Conservation (phyloP, 768 basidiomycete species). For the Leccinellum rugosiceps region DNA sequence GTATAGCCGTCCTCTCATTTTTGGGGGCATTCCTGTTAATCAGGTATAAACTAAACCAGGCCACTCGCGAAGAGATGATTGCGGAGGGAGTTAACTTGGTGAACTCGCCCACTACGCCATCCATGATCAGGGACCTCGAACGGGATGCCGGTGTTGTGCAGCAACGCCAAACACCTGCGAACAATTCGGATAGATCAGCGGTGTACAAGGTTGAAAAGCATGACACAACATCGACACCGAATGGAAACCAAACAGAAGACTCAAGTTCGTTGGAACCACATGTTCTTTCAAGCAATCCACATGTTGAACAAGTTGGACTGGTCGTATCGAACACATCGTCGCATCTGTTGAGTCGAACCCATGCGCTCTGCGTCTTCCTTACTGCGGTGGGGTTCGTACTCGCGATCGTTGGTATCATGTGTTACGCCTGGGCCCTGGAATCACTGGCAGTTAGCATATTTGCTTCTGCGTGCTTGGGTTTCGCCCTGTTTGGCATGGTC, state of each 20-base stretch:
- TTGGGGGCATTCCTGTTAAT: conserved; percentile 54
- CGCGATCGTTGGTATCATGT: conserved; percentile 48
- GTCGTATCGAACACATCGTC: conserved; percentile 38
- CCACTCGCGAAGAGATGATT: conserved; percentile 44
- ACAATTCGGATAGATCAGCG: neutral
- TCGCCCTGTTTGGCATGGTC: conserved; percentile 28
- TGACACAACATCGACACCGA: neutral
- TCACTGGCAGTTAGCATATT: conserved; percentile 45
- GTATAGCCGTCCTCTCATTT: conserved; percentile 45
- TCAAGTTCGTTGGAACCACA: conserved; percentile 20
- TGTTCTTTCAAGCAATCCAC: conserved; percentile 45
- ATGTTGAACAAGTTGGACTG: conserved; percentile 49
- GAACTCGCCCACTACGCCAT: conserved; percentile 17
- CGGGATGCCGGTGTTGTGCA: neutral
- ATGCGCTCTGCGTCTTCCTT: conserved; percentile 46
- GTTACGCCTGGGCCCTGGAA: conserved; percentile 50
- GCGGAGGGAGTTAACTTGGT: conserved; percentile 28
- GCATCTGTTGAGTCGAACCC: conserved; percentile 48
- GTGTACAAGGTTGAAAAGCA: neutral
- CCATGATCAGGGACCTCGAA: conserved; percentile 13
- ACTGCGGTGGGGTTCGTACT: conserved; percentile 49
- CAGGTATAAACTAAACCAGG: conserved; percentile 52
- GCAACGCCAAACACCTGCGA: neutral
- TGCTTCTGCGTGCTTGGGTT: conserved; percentile 38
- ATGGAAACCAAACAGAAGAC: neutral